Base-by-base conservation (phyloP, 768 basidiomycete genomes). In the Mycena belliarum region DNA sequence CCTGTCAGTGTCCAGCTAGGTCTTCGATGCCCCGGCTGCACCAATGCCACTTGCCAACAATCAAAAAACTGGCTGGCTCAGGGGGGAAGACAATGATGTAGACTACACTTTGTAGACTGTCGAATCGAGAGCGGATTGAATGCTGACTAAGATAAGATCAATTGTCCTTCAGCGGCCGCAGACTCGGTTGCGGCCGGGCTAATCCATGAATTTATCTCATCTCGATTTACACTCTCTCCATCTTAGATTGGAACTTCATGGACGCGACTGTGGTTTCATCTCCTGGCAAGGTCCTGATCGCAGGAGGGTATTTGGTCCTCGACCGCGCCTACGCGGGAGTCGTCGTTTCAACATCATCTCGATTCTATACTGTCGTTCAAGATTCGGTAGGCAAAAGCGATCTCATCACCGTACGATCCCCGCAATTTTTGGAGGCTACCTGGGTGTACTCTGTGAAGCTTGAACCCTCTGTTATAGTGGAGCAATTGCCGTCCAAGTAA, bases 301-400 rank as follows among this genome's bases (percentile, higher is more conserved):
- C 95, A 11, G 97, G 97, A 2, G 97, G 97, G 2, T 99, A 98
- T 76, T 90, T 99, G 62, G 93, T 99, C 26, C 88, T 98, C 60
- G 95, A 98, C 72, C 87, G 84, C 20, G 75, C 80, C 7, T 93
- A 91, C 69, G 85, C 89, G 28, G 97, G 96, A 48, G 74, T 92
- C 57, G 95, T 95, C 43, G 82, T 98, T 43, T 92, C 94, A 1
- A 95, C 96, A 16, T 93, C 93, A 12, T 93, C 94, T 21, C 85
- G 97, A 38, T 98, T 99, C 76, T 98, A 95, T 73, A 87, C 94
- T 23, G 82, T 86, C 64, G 77, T 95, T 46, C 78, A 74, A 46
- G 72, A 78, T 33, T 68, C 72, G 20, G 62, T 63, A 26, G 44
- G 69, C 16, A 55, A 62, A 6, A 68, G 68, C 8, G 66, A 72